Percentiles rank a stretch among this genome's conserved stretches.
phyloP scores from a whole-genome alignment of 768 basidiomycete genomes.

The Sarcodon aspratus region DNA sequence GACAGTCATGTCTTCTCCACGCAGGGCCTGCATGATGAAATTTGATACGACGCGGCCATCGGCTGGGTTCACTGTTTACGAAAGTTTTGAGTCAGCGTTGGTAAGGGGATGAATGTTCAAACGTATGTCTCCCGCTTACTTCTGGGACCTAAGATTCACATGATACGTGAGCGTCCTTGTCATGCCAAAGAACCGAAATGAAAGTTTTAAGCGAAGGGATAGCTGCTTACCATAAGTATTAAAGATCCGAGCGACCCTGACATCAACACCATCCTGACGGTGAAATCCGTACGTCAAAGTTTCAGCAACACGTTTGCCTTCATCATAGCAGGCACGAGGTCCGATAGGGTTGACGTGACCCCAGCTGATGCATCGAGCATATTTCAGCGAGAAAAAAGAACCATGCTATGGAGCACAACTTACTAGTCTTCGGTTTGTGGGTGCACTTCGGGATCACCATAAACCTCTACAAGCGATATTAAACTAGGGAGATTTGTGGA shows the following conservation, averaged over 20 bases:
- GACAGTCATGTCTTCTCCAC: conserved; percentile 94
- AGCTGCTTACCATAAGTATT: conserved; percentile 68
- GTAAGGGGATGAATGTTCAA: too few relatives aligned
- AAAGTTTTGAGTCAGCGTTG: too few relatives aligned
- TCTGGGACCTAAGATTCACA: too few relatives aligned
- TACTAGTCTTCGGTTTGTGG: conserved; percentile 95
- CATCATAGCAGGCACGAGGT: conserved; percentile 98
- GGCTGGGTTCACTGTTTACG: conserved; percentile 72
- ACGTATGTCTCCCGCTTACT: too few relatives aligned
- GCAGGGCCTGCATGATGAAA: conserved; percentile 96
- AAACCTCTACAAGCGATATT: conserved; percentile 59
- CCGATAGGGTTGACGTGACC: conserved; percentile 98
- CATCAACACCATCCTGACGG: conserved; percentile 89
- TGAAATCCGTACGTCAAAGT: conserved; percentile 95
- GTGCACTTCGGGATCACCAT: conserved; percentile 97
- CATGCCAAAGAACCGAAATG: too few relatives aligned
- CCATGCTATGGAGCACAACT: conserved; percentile 17
- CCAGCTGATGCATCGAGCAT: conserved; percentile 45
- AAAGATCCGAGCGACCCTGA: conserved; percentile 97
- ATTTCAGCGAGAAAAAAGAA: conserved; percentile 1
- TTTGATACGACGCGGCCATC: conserved; percentile 99
- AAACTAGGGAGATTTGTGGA: conserved; percentile 2
- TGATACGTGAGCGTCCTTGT: too few relatives aligned
- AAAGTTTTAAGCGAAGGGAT: neutral
- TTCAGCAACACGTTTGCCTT: conserved; percentile 98